Evolutionary conservation across 2,329 filamentous ascomycete species (phyloP).

Genomic region (Aspergillus tubingensis): DNA sequence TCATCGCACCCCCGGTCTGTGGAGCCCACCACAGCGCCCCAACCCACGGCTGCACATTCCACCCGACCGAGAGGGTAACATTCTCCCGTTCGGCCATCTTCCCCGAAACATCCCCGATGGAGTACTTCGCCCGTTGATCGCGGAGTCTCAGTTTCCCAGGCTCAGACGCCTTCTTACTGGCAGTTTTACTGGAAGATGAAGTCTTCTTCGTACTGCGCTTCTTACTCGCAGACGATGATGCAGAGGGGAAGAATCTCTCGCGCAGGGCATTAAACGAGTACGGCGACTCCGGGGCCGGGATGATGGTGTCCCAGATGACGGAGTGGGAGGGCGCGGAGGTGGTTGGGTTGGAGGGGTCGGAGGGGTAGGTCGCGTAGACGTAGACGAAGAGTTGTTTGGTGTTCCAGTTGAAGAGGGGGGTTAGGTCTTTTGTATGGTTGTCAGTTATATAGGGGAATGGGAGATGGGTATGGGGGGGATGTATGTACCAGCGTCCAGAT

Average conservation of each 20-base stretch:
- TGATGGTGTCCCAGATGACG: conserved; percentile 95
- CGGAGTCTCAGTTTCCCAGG: conserved; percentile 72
- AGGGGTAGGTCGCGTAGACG: conserved; percentile 74
- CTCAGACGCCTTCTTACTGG: conserved; percentile 16
- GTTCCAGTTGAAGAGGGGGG: conserved; percentile 96
- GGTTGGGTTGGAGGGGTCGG: conserved; percentile 30
- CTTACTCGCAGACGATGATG: conserved; percentile 2
- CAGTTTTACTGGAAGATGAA: conserved; percentile 23
- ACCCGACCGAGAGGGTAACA: conserved; percentile 79
- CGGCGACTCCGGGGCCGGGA: conserved; percentile 63
- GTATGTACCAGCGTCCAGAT: conserved; percentile 70
- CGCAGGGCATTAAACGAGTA: conserved; percentile 44
- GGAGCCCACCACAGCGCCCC: conserved; percentile 82
- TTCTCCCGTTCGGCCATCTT: conserved; percentile 72
- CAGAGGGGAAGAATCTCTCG: conserved; percentile 36
- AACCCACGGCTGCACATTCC: conserved; percentile 98
- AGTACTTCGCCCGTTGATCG: conserved; percentile 92
- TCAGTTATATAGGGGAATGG: background rate
- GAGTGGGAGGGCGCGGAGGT: conserved; percentile 55
- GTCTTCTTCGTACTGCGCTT: conserved; percentile 25
- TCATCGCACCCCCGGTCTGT: conserved; percentile 49
- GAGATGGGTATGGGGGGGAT: background rate
- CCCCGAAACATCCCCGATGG: conserved; percentile 86
- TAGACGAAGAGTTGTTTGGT: conserved; percentile 98
- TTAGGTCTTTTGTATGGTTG: conserved; percentile 62